Percentiles rank a stretch among this genome's conserved stretches.
phyloP scores from a whole-genome alignment of 2,329 filamentous ascomycete genomes.

The Colletotrichum chlorophyti region DNA sequence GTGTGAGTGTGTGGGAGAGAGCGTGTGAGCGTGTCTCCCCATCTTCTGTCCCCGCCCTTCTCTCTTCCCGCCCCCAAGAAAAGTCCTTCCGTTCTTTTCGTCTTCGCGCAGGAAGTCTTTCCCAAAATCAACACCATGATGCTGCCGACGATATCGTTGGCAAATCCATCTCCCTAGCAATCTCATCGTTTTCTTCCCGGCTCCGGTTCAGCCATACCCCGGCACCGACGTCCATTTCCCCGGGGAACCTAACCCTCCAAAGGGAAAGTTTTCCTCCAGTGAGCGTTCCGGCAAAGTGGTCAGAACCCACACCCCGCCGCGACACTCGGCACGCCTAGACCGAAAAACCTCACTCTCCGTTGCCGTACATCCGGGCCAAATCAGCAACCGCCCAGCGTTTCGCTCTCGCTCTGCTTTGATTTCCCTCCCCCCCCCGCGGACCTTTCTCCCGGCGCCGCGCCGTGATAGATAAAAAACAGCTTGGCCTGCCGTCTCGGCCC shows the following conservation, averaged over 20 bases:
- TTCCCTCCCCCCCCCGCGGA: neutral
- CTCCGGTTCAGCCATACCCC: too few species aligned
- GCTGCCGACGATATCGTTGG: neutral
- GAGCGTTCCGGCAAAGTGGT: neutral
- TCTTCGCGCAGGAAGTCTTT: too few species aligned
- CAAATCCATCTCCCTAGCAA: neutral
- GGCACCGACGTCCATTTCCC: neutral
- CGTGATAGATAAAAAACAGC: too few species aligned
- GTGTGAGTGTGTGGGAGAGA: neutral
- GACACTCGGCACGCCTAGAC: slow-evolving; percentile 2
- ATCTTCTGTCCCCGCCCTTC: neutral
- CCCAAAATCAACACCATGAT: neutral
- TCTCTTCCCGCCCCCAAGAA: neutral
- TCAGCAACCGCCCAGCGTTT: neutral
- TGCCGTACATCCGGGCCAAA: slow-evolving; percentile 7
- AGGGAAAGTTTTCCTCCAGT: neutral
- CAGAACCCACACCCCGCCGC: slow-evolving; percentile 5
- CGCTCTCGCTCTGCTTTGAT: neutral
- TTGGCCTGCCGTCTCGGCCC: neutral
- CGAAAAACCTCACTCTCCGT: neutral
- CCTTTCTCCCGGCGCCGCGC: neutral
- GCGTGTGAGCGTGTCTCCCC: neutral
- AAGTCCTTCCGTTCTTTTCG: too few species aligned
- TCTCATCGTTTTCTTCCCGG: too few species aligned
- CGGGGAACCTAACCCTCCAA: neutral